A percentile compares a stretch with the other conserved stretches of the same genome.
These are phyloP conservation scores for Pseudogymnoascus pannorum DNA, from an alignment of 2,329 filamentous ascomycete genomes.

Conservation along the genomic window DNA sequence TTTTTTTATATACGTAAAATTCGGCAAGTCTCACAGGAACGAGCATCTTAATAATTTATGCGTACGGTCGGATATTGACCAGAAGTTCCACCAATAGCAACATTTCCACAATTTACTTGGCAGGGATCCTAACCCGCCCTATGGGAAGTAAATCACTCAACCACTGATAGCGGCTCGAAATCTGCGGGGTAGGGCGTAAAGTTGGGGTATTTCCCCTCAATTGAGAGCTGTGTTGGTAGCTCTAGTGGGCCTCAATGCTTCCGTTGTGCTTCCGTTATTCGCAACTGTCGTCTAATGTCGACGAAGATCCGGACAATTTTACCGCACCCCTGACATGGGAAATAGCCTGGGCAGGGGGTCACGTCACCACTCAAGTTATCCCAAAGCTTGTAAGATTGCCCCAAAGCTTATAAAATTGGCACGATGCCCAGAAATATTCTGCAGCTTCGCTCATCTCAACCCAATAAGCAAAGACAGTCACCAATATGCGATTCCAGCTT, in stretches of 20 bases:
- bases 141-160: neutral
- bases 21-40: neutral
- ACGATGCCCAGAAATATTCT: neutral
- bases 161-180: neutral
- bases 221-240: neutral
- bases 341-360: neutral
- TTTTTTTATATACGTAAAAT: neutral
- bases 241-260: neutral
- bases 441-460: neutral
- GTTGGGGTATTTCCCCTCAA: neutral
- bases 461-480: neutral
- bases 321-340: neutral
- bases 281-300: neutral
- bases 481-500: constrained; percentile 24
- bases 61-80: neutral
- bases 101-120: neutral
- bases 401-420: neutral
- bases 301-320: neutral
- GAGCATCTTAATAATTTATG: constrained; percentile 20
- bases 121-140: neutral
- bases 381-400: too few species aligned
- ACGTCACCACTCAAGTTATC: neutral
- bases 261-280: neutral
- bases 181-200: neutral
- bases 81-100: neutral